Base-by-base conservation (phyloP, 768 basidiomycete genomes). In the Suillus plorans region DNA sequence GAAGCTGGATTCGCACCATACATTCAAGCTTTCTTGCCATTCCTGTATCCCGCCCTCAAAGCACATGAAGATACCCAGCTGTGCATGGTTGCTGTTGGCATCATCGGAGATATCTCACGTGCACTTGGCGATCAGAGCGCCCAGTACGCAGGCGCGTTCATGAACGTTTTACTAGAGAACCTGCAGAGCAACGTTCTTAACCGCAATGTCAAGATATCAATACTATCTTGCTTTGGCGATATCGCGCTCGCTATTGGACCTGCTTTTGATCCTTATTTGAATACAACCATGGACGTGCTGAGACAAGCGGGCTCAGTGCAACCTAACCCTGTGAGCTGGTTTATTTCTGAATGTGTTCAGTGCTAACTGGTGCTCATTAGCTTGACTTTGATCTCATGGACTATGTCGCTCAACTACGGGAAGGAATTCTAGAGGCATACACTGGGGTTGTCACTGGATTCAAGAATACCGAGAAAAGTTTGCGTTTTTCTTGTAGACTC, bases 371-470 rank as follows among this genome's bases (percentile, higher is more conserved):
- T 69, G 45, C 62, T 63, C 58, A 53, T 62, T 68, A 86, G 93
- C 86, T 90, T 42, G 93, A 96, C 74, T 92, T 88, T 69, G 95
- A 97, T 67, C 85, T 96, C 63, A 85, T 96, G 63, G 97, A 99
- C 68, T 99, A 99, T 72, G 94, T 97, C 53, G 84, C 87, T 61
- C 86, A 87, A 61, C 83, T 99, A 63, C 88, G 97, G 44, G 97
- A 99, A 71, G 95, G 95, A 53, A 98, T 99, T 68, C 80, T 98
- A 39, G 97, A 99, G 76, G 97, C 97, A 3, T 98, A 97, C 72
- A 97, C 93, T 5, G 96, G 97, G 31, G 90, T 99, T 67, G 89
- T 98, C 65, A 90, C 93, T 44, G 95, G 92, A 0, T 80, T 98
- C 73, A 96, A 95, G 82, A 88, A 87, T 70, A 91, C 90, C 1